Percentiles rank a stretch among this genome's conserved stretches.
Conservation (phyloP, 495 filamentous ascomycete species). For the Penicillium dipodomyicola region DNA sequence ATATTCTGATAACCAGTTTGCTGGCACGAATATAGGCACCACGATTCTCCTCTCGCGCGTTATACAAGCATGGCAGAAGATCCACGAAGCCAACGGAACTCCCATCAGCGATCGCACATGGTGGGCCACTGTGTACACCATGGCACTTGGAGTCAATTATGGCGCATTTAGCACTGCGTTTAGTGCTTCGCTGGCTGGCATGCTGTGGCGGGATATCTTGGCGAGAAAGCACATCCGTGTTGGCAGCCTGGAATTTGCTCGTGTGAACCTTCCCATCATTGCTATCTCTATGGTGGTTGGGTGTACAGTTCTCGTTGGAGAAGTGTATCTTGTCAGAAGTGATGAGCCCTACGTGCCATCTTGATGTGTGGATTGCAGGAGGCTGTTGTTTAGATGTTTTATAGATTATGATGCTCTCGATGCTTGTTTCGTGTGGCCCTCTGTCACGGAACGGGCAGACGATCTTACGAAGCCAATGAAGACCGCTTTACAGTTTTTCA, state of each 20-base stretch:
- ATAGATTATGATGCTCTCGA: constrained; percentile 3
- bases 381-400: not conserved
- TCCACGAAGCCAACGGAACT: constrained; percentile 43
- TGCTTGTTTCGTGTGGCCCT: not conserved
- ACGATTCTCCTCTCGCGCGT: constrained; percentile 65
- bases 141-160: constrained; percentile 67
- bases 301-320: constrained; percentile 54
- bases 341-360: constrained; percentile 20
- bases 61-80: constrained; percentile 59
- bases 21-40: constrained; percentile 68
- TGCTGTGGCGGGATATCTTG: constrained; percentile 66
- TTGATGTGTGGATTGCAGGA: not conserved
- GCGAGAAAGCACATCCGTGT: constrained; percentile 60
- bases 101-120: constrained; percentile 57
- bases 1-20: constrained; percentile 48
- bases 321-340: constrained; percentile 54
- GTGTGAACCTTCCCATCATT: constrained; percentile 65
- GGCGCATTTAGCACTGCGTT: constrained; percentile 67
- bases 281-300: constrained; percentile 63
- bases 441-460: not conserved
- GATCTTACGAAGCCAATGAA: constrained; percentile 12
- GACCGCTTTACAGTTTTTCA: not conserved
- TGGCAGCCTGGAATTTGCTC: constrained; percentile 55
- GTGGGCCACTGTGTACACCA: constrained; percentile 65
- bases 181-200: constrained; percentile 62